Conservation (phyloP, 352 stramenopile species). For the Pythium aristosporum region DNA sequence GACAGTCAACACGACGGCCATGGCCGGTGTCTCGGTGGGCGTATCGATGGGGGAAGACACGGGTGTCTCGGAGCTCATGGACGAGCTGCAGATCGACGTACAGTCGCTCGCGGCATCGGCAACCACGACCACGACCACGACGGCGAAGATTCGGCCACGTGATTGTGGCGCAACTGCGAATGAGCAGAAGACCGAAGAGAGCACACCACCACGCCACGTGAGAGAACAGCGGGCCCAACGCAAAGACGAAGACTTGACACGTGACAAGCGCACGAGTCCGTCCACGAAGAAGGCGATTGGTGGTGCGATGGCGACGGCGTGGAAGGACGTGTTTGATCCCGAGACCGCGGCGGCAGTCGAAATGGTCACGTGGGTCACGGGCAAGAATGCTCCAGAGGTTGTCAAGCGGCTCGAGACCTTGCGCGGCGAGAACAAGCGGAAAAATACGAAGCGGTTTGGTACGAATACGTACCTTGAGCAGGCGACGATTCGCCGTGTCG, state of each 20-base stretch:
- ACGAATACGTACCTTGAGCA: constrained; percentile 40
- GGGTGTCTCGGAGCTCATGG: constrained; percentile 47
- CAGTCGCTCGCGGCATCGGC: constrained; percentile 4
- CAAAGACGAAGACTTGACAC: not conserved
- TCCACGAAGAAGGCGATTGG: not conserved
- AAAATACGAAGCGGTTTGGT: constrained; percentile 36
- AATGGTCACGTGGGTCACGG: constrained; percentile 61
- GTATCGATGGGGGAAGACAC: constrained; percentile 36
- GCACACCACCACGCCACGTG: constrained; percentile 32
- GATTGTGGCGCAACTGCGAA: constrained; percentile 23
- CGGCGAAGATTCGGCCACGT: constrained; percentile 36
- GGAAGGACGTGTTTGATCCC: constrained; percentile 21
- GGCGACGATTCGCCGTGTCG: constrained; percentile 25
- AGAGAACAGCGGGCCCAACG: constrained; percentile 19
- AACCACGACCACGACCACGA: constrained; percentile 29
- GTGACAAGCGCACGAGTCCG: not conserved
- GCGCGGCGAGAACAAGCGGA: constrained; percentile 34
- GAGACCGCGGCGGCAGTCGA: constrained; percentile 31
- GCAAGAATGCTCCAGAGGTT: constrained; percentile 52
- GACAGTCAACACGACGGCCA: not conserved
- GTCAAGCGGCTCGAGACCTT: constrained; percentile 56
- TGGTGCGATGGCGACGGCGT: not conserved
- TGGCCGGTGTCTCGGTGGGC: not conserved
- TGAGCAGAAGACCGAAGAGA: constrained; percentile 60
- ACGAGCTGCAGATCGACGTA: constrained; percentile 47